A percentile compares a stretch with the other conserved stretches of the same genome.
These are phyloP conservation scores for Nicotiana rustica DNA, from an alignment of 305 asterid species.

Conservation along the genomic window DNA sequence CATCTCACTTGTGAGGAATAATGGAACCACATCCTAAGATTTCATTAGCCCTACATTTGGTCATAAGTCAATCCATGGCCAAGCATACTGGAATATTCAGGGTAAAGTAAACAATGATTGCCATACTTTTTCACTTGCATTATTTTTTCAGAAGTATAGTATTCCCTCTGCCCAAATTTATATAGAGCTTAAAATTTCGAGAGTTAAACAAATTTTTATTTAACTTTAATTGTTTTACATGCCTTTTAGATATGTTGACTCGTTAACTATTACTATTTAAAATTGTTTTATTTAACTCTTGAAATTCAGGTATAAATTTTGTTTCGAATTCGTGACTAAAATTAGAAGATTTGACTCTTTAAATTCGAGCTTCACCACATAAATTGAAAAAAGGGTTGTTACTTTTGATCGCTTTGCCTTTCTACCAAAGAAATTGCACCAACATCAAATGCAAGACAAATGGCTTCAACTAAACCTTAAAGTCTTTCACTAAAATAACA, in stretches of 20 bases:
- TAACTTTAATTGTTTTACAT: no score
- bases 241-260: no score
- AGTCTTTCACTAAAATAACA: conserved; percentile 8
- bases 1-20: neutral
- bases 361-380: no score
- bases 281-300: no score
- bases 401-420: neutral
- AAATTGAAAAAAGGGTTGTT: no score
- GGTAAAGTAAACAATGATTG: neutral
- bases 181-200: no score
- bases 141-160: neutral
- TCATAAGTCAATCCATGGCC: neutral
- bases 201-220: no score
- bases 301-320: no score
- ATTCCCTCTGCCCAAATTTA: neutral
- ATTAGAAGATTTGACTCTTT: no score
- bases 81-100: conserved; percentile 12
- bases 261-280: no score
- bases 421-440: neutral
- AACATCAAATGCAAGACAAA: neutral
- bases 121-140: neutral
- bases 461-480: neutral
- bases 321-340: no score
- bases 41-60: conserved; percentile 8
- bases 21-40: conserved; percentile 21